These are phyloP conservation scores for Lepidium campestre DNA, from an alignment of 441 rosid species.

Conservation along the genomic window DNA sequence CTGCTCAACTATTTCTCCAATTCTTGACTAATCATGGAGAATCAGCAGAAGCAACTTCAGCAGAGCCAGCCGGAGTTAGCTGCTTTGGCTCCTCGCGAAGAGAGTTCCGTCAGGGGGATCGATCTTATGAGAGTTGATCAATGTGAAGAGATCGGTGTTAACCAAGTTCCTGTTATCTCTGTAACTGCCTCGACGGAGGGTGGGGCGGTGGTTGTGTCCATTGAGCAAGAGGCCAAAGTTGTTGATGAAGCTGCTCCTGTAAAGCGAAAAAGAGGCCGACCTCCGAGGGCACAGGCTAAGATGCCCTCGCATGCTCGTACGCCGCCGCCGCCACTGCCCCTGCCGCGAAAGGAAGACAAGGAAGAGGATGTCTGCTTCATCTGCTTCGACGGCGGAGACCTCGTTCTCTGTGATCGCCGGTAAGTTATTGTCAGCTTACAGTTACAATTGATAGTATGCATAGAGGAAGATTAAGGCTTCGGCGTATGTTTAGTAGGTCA, in stretches of 20 bases:
- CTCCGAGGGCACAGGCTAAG: conserved; percentile 46
- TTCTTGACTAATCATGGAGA: conserved; percentile 21
- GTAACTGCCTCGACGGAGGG: conserved; percentile 16
- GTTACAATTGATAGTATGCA: not conserved
- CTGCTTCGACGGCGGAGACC: conserved; percentile 98
- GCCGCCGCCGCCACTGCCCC: conserved; percentile 8
- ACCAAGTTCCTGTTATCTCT: conserved; percentile 40
- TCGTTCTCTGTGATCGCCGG: conserved; percentile 99
- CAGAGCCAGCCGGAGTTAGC: conserved; percentile 17
- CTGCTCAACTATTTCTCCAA: not conserved
- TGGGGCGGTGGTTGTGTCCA: conserved; percentile 16
- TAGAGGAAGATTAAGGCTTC: conserved; percentile 5
- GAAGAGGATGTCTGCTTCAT: conserved; percentile 98
- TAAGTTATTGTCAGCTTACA: conserved; percentile 30
- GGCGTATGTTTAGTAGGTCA: not conserved
- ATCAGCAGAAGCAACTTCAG: conserved; percentile 28
- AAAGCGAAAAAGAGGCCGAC: conserved; percentile 84
- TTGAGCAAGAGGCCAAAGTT: conserved; percentile 18
- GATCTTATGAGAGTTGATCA: conserved; percentile 56
- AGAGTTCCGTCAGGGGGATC: conserved; percentile 25
- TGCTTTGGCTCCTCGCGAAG: conserved; percentile 15
- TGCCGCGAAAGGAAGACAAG: conserved; percentile 34
- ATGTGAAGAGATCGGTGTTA: conserved; percentile 38
- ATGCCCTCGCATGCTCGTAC: conserved; percentile 4
- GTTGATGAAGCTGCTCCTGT: conserved; percentile 25